A percentile compares a stretch with the other conserved stretches of the same genome.
These are phyloP conservation scores for Pleurotus citrinopileatus DNA, from an alignment of 768 basidiomycete species.

Conservation along the genomic window DNA sequence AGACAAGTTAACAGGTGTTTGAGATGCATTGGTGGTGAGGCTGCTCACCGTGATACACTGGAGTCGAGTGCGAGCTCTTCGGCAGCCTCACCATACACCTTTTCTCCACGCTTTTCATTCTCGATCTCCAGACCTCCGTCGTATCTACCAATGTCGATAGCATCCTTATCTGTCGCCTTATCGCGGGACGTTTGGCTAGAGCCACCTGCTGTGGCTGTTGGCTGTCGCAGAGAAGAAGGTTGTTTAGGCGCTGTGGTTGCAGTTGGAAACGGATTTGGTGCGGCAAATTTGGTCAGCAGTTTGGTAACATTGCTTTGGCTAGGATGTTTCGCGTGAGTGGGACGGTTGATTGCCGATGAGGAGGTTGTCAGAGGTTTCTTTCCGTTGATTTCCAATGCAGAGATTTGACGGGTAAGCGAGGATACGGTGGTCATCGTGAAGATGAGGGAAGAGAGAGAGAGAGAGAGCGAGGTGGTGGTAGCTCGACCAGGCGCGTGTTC, in stretches of 20 bases:
- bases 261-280: constrained; percentile 50
- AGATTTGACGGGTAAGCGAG: constrained; percentile 66
- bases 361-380: constrained; percentile 36
- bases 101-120: constrained; percentile 74
- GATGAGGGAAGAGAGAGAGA: neutral
- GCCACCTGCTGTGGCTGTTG: constrained; percentile 15
- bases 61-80: constrained; percentile 84
- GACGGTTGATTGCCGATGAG: constrained; percentile 24
- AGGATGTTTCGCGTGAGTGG: constrained; percentile 49
- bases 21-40: neutral
- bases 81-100: constrained; percentile 74
- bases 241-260: constrained; percentile 20
- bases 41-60: constrained; percentile 59
- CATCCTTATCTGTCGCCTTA: constrained; percentile 18
- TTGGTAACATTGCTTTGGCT: constrained; percentile 65
- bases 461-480: too few relatives aligned
- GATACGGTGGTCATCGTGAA: constrained; percentile 42
- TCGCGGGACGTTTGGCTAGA: constrained; percentile 20
- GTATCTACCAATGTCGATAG: constrained; percentile 83
- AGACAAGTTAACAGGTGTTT: neutral
- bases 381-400: constrained; percentile 64
- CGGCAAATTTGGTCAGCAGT: constrained; percentile 70
- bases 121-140: constrained; percentile 97
- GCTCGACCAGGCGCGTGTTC: neutral
- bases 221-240: constrained; percentile 45